Base-by-base conservation (phyloP, 1,139 yeast species). In the Arxiozyma heterogenica region DNA sequence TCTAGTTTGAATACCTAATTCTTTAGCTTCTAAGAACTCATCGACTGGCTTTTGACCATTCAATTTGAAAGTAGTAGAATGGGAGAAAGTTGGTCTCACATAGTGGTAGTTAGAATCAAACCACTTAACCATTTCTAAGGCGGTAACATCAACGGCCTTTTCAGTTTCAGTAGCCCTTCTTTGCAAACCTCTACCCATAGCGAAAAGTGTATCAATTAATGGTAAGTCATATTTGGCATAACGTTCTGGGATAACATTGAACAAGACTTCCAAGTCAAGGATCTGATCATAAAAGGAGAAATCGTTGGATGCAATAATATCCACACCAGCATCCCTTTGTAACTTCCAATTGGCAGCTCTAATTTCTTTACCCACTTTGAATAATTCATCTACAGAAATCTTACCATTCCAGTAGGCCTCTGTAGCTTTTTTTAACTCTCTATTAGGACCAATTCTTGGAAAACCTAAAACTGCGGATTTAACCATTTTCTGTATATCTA, bases 181-280 rank as follows among this genome's bases (percentile, higher is more conserved):
- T 81, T 94, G 98, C 74, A 93, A 83, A 84, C 98, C 98, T 83
- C 98, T 90, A 76, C 98, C 98, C 98, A 93, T 94, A 71, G 98
- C 98, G 73, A 93, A 93, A 71, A 88, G 78, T 61, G 90, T 89
- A 75, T 93, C 98, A 68, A 93, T 80, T 73, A 91, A 85, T 62
- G 91, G 83, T 72, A 93, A 83, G 70, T 86, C 83, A 77, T 80
- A 88, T 81, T 93, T 87, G 76, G 91, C 79, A 86, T 93, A 93
- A 78, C 98, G 86, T 68, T 88, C 95, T 71, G 98, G 98, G 71
- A 93, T 82, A 65, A 85, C 97, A 71, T 93, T 93, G 85, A 93
- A 90, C 71, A 93, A 79, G 64, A 89, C 76, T 55, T 98, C 89
- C 71, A 88, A 80, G 74, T 93, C 98, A 70, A 93, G 81, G 63